Evolutionary conservation across 257 asterid genomes (phyloP).

Genomic region (Solanum bulbocastanum): DNA sequence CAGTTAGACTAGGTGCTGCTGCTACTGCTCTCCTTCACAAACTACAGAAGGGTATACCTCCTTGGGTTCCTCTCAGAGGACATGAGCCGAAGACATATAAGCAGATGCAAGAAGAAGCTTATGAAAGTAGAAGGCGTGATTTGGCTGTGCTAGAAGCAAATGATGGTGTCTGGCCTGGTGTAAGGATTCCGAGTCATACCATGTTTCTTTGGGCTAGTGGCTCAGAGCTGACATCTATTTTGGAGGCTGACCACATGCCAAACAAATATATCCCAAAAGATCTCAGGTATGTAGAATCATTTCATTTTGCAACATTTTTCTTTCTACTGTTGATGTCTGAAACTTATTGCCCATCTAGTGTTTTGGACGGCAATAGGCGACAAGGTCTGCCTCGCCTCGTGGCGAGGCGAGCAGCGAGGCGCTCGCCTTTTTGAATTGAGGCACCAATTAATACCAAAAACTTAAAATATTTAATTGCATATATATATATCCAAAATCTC

Average conservation of each 20-base stretch:
- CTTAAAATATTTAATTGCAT: too few species aligned
- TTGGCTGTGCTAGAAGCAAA: constrained; percentile 88
- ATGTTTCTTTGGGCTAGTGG: constrained; percentile 98
- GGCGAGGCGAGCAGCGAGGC: too few species aligned
- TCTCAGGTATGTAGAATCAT: constrained; percentile 41
- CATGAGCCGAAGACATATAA: constrained; percentile 75
- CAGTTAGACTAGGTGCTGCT: constrained; percentile 90
- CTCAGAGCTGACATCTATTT: constrained; percentile 74
- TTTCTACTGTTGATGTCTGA: not conserved
- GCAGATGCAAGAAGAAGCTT: constrained; percentile 89
- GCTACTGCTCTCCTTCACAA: constrained; percentile 88
- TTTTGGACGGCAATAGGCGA: too few species aligned
- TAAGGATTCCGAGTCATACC: constrained; percentile 85
- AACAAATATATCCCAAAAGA: constrained; percentile 83
- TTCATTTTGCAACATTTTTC: not conserved
- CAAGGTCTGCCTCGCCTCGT: too few species aligned
- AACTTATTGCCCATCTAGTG: not conserved
- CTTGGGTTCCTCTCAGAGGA: constrained; percentile 99
- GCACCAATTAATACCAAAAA: too few species aligned
- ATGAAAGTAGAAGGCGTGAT: constrained; percentile 77
- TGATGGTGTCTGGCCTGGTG: constrained; percentile 89
- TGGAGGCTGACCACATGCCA: constrained; percentile 97
- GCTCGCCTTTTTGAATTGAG: too few species aligned
- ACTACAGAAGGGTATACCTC: constrained; percentile 84
- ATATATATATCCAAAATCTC: too few species aligned